Base-by-base conservation (phyloP, 768 basidiomycete genomes). In the Kwoniella mangroviensis region DNA sequence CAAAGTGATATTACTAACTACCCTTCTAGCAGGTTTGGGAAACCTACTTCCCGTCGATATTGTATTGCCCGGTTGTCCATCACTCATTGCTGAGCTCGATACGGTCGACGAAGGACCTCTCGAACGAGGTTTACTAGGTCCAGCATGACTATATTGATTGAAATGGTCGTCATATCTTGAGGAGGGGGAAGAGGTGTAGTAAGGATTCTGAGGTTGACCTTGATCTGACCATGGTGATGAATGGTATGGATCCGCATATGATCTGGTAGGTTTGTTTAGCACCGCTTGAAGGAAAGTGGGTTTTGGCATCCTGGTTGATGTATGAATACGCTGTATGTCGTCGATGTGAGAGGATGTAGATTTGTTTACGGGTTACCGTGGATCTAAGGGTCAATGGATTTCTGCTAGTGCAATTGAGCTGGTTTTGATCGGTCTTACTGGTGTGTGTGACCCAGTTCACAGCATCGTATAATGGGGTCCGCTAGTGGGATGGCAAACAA, bases 201-300 rank as follows among this genome's bases (percentile, higher is more conserved):
- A 58, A 26, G 55, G 53, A 49, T 58, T 28, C 42, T 49, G 60
- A 17, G 63, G 26, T 51, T 24, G 49, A 53, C 67, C 61, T 15
- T 67, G 24, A 34, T 78, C 76, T 61, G 73, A 71, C 74, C 75
- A 80, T 59, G 76, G 79, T 10, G 76, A 73, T 12, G 73, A 56
- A 41, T 70, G 73, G 61, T 74, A 63, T 70, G 77, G 73, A 59
- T 74, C 70, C 19, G 79, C 79, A 65, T 80, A 80, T 26, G 73
- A 75, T 24, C 77, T 60, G 0, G 79, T 75, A n/a, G 79, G 79
- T 60, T 80, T 80, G 24, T 73, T 56, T 13, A 80, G 63, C 11
- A 78, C 79, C 10, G 73, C 22, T 56, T 80, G 79, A 24, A 80
- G 63, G 58, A 80, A 77, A 41, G 75, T 80, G 17, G 79, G 77